Evolutionary conservation across 192 early-diverging fungal species (phyloP), one percentile per base, ranked within the genome.

Genomic region (Anaeromyces robustus): DNA sequence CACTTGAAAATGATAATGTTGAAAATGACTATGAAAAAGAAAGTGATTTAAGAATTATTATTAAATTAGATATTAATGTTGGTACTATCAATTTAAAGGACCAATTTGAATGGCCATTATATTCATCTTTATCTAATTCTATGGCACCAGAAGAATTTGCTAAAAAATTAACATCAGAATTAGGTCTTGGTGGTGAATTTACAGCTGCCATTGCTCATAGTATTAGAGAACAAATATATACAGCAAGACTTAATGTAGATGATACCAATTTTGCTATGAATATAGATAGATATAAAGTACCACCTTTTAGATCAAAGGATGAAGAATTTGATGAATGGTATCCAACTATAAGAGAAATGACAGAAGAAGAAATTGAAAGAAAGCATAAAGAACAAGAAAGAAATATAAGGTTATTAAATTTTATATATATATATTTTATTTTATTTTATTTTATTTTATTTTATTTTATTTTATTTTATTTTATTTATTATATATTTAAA

Each of bases 41-140:
- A n/a, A 68, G 28, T n/a, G 52, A 68, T 68, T 68, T 68, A 68
- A 68, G 52, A n/a, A 68, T 68, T 68, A 9, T 68, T n/a, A 68
- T 88, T 18, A 83, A 94, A 89, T 86, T 97, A 30, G 95, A 97
- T 85, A 80, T 97, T 28, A 92, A 97, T 83, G 92, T 96, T 2
- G 95, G 94, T 29, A 85, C 91, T 77, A 85, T 93, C 28, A 90
- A 94, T 83, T 84, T 96, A 43, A 86, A 92, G n/a, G 96, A 98
- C 83, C 89, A 92, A 16, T 92, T 98, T 81, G 96, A 97, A 88
- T 98, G 96, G 96, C 95, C 96, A 77, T 87, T 97, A 26, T 88
- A 86, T 29, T 88, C 90, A 30, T 84, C 89, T 77, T 77, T 88
- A 82, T 84, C 82, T 81, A 41, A 28, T 83, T 29, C 80, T 84